A percentile compares a stretch with the other conserved stretches of the same genome.
Conservation (phyloP, 768 basidiomycete genomes). For the Obba rivulosa region DNA sequence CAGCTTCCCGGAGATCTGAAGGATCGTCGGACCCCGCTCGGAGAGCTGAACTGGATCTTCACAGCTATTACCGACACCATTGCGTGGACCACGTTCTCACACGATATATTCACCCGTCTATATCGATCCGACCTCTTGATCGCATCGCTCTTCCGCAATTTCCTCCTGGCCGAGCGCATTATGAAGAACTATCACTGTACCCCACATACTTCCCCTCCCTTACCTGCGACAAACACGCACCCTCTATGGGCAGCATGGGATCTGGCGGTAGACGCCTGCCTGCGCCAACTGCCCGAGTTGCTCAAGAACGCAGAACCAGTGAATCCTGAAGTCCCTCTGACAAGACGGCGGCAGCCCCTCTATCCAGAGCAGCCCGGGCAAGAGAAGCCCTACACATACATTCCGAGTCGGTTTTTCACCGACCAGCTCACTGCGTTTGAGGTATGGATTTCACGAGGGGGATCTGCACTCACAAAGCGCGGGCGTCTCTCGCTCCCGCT, state of each 20-base stretch:
- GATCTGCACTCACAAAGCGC: slow-evolving; percentile 72
- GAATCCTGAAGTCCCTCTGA: slow-evolving; percentile 11
- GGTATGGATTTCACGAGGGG: slow-evolving; percentile 95
- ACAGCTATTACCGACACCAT: slow-evolving; percentile 99
- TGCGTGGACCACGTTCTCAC: slow-evolving; percentile 96
- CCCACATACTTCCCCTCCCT: slow-evolving; percentile 85
- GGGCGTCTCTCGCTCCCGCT: slow-evolving; percentile 71
- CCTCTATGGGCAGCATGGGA: slow-evolving; percentile 98
- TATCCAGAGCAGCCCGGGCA: slow-evolving; percentile 5
- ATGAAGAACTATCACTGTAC: slow-evolving; percentile 99
- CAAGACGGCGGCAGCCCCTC: slow-evolving; percentile 19
- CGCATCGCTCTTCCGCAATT: slow-evolving; percentile 95
- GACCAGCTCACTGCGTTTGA: slow-evolving; percentile 97
- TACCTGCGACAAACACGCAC: slow-evolving; percentile 96
- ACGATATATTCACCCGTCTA: slow-evolving; percentile 87
- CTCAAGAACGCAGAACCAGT: slow-evolving; percentile 33
- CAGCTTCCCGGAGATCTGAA: slow-evolving; percentile 96
- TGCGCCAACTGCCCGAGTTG: slow-evolving; percentile 88
- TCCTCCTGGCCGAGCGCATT: slow-evolving; percentile 93
- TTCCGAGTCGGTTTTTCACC: slow-evolving; percentile 88
- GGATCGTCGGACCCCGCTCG: slow-evolving; percentile 91
- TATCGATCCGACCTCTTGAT: slow-evolving; percentile 95
- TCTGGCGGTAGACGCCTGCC: slow-evolving; percentile 88
- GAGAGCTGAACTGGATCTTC: slow-evolving; percentile 99
- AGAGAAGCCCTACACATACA: slow-evolving; percentile 63